Evolutionary conservation across 345 rosid species (phyloP).

Genomic region (Populus nigra): DNA sequence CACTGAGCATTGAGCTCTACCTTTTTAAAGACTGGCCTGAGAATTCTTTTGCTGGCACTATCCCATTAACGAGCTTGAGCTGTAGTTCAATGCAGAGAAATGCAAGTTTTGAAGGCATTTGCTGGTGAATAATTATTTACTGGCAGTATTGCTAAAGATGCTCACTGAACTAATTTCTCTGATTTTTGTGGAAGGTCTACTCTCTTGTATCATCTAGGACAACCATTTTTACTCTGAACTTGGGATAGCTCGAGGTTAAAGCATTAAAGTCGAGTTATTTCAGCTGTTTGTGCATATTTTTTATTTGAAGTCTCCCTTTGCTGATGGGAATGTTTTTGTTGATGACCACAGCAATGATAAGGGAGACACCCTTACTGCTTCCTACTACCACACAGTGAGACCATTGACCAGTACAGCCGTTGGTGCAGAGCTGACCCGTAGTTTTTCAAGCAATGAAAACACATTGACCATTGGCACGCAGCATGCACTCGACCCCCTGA

Average conservation of each 20-base stretch:
- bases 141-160: background rate
- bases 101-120: background rate
- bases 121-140: background rate
- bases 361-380: constrained; percentile 68
- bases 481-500: constrained; percentile 84
- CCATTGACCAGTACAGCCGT: constrained; percentile 82
- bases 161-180: background rate
- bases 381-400: constrained; percentile 85
- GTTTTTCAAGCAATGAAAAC: constrained; percentile 78
- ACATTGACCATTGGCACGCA: constrained; percentile 80
- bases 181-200: background rate
- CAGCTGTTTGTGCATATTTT: background rate
- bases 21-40: background rate
- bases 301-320: background rate
- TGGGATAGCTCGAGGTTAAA: background rate
- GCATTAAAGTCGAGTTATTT: background rate
- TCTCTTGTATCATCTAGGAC: background rate
- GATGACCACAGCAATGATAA: constrained; percentile 66
- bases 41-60: background rate
- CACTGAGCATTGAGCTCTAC: background rate
- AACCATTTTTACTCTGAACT: background rate
- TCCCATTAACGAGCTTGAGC: background rate
- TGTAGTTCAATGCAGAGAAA: background rate
- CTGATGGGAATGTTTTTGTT: background rate
- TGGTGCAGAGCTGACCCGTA: constrained; percentile 90